A percentile compares a stretch with the other conserved stretches of the same genome.
phyloP scores from a whole-genome alignment of 106 monocot species.

The Platanthera guangdongensis region DNA sequence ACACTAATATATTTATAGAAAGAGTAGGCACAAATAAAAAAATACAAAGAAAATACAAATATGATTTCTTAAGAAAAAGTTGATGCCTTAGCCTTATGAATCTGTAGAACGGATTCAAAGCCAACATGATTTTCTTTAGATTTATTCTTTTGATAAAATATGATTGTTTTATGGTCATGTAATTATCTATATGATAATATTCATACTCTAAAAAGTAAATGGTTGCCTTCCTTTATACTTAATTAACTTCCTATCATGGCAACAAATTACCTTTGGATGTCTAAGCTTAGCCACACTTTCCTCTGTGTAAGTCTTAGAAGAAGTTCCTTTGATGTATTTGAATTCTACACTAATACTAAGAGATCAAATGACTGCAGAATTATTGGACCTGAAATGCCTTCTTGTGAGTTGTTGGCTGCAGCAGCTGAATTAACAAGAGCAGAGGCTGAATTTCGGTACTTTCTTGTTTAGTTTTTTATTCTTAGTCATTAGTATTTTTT shows the following conservation, averaged over 20 bases:
- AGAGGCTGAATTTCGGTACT: slow-evolving; percentile 61
- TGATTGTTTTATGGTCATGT: not conserved
- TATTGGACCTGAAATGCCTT: slow-evolving; percentile 99
- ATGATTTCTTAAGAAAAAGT: too few species aligned
- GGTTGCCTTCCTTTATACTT: not conserved
- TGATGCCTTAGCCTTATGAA: too few species aligned
- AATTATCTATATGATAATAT: not conserved
- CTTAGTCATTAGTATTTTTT: not conserved
- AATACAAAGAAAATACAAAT: too few species aligned
- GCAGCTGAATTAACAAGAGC: slow-evolving; percentile 89
- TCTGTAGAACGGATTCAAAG: too few species aligned
- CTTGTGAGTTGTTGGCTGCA: slow-evolving; percentile 81
- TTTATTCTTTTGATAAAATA: not conserved
- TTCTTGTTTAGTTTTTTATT: not conserved
- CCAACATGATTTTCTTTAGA: too few species aligned
- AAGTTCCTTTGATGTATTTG: not conserved
- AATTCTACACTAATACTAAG: not conserved
- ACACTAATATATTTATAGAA: too few species aligned
- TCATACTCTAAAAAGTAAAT: not conserved
- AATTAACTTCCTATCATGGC: not conserved
- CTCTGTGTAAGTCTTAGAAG: not conserved
- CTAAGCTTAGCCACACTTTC: not conserved
- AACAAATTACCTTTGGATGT: not conserved
- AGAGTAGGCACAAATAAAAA: too few species aligned
- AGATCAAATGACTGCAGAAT: slow-evolving; percentile 36